Conservation (phyloP, 169 alveolate species). For the Eimeria acervulina region DNA sequence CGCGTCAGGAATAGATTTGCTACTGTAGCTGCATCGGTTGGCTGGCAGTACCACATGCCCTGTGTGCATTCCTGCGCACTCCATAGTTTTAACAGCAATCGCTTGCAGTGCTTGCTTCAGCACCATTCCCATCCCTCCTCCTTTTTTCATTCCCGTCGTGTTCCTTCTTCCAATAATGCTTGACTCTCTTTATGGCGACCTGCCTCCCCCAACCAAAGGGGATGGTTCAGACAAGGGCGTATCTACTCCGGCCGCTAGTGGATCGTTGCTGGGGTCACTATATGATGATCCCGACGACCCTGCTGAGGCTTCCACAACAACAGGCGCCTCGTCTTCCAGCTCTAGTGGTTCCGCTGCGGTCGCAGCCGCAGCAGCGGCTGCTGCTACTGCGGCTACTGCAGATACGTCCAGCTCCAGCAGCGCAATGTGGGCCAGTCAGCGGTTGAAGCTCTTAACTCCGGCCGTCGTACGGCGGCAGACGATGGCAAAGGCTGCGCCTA, state of each 20-base stretch:
- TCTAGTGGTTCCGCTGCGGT: slow-evolving; percentile 37
- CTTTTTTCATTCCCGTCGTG: background rate
- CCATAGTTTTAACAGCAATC: background rate
- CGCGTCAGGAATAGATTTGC: background rate
- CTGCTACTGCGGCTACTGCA: slow-evolving; percentile 54
- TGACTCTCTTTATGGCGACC: slow-evolving; percentile 89
- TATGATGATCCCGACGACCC: slow-evolving; percentile 83
- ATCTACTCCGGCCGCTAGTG: slow-evolving; percentile 57
- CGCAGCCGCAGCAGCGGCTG: slow-evolving; percentile 69
- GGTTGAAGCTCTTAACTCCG: slow-evolving; percentile 82
- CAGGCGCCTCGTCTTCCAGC: slow-evolving; percentile 48
- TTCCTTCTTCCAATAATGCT: slow-evolving; percentile 69
- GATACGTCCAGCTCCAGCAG: background rate
- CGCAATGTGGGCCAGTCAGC: slow-evolving; percentile 81
- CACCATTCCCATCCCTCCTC: background rate
- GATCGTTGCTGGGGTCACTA: slow-evolving; percentile 82
- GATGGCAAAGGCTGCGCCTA: slow-evolving; percentile 68
- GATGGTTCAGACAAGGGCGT: slow-evolving; percentile 63
- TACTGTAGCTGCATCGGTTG: background rate
- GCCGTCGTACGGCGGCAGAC: slow-evolving; percentile 82
- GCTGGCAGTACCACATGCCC: slow-evolving; percentile 1
- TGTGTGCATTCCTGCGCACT: background rate
- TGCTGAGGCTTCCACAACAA: slow-evolving; percentile 11
- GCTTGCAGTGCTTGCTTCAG: background rate
- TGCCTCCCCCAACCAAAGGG: slow-evolving; percentile 88